Conservation (phyloP, 306 rosid species). For the Dalbergia cochinchinensis region DNA sequence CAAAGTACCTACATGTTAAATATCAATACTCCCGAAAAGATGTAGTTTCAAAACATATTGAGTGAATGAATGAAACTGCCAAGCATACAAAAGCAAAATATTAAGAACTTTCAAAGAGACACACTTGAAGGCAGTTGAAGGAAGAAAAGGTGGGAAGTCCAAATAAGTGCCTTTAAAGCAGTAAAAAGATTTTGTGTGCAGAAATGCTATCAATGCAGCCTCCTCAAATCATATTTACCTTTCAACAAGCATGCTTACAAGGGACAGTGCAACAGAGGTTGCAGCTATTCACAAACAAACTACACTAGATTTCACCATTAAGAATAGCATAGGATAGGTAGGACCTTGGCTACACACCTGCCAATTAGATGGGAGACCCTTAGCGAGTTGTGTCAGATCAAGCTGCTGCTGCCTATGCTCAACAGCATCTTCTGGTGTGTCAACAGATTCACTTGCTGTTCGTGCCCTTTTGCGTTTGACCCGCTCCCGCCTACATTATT, state of each 20-base stretch:
- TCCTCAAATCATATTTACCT: conserved; percentile 32
- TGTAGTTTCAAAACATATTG: background rate
- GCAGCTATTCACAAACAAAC: conserved; percentile 22
- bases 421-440: conserved; percentile 46
- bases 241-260: conserved; percentile 12
- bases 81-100: background rate
- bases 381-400: conserved; percentile 64
- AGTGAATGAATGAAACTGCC: conserved; percentile 12
- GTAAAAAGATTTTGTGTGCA: background rate
- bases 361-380: conserved; percentile 86
- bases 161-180: background rate
- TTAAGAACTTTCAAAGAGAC: background rate
- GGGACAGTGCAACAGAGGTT: background rate
- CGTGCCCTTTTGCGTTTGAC: conserved; percentile 86
- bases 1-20: background rate
- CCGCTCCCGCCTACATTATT: conserved; percentile 76
- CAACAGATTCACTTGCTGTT: conserved; percentile 58
- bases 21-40: background rate
- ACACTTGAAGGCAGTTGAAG: background rate
- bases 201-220: conserved; percentile 28
- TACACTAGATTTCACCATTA: background rate
- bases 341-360: conserved; percentile 59
- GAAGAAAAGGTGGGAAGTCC: background rate
- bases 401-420: conserved; percentile 67
- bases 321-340: background rate